Base-by-base conservation (phyloP, 495 filamentous ascomycete species). In the Xylaria bambusicola region DNA sequence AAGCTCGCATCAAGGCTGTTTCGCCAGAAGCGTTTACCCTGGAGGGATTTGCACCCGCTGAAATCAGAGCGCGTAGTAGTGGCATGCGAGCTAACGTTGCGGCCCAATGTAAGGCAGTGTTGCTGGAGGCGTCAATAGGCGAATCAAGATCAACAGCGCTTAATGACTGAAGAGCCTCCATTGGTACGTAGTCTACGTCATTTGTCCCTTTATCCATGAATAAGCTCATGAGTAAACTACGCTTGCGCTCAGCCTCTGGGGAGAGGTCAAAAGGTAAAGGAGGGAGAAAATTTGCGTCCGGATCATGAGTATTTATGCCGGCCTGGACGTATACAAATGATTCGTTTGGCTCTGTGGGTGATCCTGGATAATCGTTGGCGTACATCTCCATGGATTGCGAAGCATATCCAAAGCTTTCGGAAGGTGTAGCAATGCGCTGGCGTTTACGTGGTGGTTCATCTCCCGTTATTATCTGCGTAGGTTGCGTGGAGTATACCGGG, bases 101-200 rank as follows among this genome's bases (percentile, higher is more conserved):
- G n/a, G 93, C 94, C 94, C 94, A 98, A 66, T 97, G 93, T 29
- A 98, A 78, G 21, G 94, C 90, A 54, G 89, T 97, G 70, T 96
- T 92, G 21, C 86, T 85, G 53, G 89, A 89, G 5, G 84, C 77
- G 66, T 98, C 94, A 55, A 98, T 86, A 8, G 95, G 93, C 27
- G 90, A 83, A 66, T 98, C 94, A 27, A 98, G 83, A 55, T 97
- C 92, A 23, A 88, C 78, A 1, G 88, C 84, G n/a, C 85, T 85
- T 52, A 98, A 76, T 31, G 71, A 76, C 50, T 77, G 78, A 13
- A 85, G 65, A 31, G 74, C 70, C 24, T 75, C 73, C 10, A 73
- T 72, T 33, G 75, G 71, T 0, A 75, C 59, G 53, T 75, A 72
- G 49, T 88, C 85, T 6, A 82, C 74, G 18, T 90, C 80, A 24